These are phyloP conservation scores for Dioscorea dumetorum DNA, from an alignment of 106 monocot species.

Conservation along the genomic window DNA sequence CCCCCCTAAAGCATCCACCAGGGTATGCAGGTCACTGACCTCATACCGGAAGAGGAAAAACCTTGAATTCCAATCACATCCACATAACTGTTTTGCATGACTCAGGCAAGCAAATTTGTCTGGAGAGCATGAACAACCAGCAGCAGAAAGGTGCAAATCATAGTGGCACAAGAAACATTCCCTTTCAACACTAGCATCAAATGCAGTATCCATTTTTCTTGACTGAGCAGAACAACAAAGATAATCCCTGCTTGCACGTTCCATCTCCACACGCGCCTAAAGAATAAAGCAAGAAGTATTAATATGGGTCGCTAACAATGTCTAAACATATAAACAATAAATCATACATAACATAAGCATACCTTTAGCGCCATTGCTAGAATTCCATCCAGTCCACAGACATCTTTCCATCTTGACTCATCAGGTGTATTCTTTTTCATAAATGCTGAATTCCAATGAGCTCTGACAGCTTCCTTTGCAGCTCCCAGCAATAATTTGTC, in stretches of 20 bases:
- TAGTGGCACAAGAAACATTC: slow-evolving; percentile 82
- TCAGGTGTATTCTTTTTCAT: slow-evolving; percentile 28
- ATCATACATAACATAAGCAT: not conserved
- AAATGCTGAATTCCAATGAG: slow-evolving; percentile 67
- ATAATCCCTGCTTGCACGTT: slow-evolving; percentile 40
- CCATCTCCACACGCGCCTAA: slow-evolving; percentile 59
- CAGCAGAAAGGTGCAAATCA: slow-evolving; percentile 87
- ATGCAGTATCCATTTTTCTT: slow-evolving; percentile 70
- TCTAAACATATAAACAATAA: slow-evolving; percentile 4
- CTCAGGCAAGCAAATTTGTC: slow-evolving; percentile 73
- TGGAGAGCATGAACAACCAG: slow-evolving; percentile 53
- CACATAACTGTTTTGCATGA: slow-evolving; percentile 75
- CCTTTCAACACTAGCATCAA: slow-evolving; percentile 60
- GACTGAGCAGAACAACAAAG: slow-evolving; percentile 39
- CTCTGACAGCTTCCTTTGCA: slow-evolving; percentile 80
- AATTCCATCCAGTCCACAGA: slow-evolving; percentile 42
- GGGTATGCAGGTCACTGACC: slow-evolving; percentile 49
- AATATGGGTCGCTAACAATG: not conserved
- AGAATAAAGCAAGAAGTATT: not conserved
- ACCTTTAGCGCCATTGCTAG: slow-evolving; percentile 64
- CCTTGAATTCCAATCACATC: slow-evolving; percentile 48
- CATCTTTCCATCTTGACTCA: slow-evolving; percentile 64
- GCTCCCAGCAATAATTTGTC: slow-evolving; percentile 83
- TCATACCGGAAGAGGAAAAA: slow-evolving; percentile 76
- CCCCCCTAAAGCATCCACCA: slow-evolving; percentile 72